Base-by-base conservation (phyloP, 768 basidiomycete genomes). In the Russula brevipes region DNA sequence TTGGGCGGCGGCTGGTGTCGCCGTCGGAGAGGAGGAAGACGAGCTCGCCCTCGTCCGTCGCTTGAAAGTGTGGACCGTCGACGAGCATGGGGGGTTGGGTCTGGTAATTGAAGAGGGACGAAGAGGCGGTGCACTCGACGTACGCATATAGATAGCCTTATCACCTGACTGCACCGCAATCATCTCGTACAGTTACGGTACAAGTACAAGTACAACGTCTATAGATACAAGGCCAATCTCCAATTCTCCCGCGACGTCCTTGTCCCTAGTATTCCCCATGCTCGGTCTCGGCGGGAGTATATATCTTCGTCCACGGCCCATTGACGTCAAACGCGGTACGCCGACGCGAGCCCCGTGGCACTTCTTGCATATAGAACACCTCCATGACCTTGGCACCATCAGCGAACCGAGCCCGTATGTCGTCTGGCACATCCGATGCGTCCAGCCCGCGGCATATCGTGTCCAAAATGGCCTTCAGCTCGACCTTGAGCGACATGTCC, bases 1-100 rank as follows among this genome's bases (percentile, higher is more conserved):
- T 50, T 0, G 63, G 63, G 2, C 58, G 63, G 6, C 63, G 63
- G 53, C 57, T 64, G 33, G 1, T 35, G 53, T 64, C 63, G 17
- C 63, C 63, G 31, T 64, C 63, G 9, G 46, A 42, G 31, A 44
- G 39, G 0, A 46, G 60, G 42, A 56, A 61, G 47, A 61, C 14
- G 35, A 61, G 47, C 47, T 61, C 47, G 10, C 60, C 53, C 5
- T 56, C 60, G 54, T 56, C 16, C 10, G 61, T 62, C 11, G 55
- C 61, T 17, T 52, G 58, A 14, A 57, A 59, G 42, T 59, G 24
- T 8, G 58, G 58, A 2, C 49, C 58, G 12, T 59, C 58, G 9
- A 59, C 49, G 30, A 59, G 58, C 58, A 59, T 59, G 47, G 11
- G 24, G 47, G 11, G 24, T 24, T 2, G 39, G 16, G 5, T 12